Conservation (phyloP, 2,329 filamentous ascomycete species). For the Aspergillus niger region DNA sequence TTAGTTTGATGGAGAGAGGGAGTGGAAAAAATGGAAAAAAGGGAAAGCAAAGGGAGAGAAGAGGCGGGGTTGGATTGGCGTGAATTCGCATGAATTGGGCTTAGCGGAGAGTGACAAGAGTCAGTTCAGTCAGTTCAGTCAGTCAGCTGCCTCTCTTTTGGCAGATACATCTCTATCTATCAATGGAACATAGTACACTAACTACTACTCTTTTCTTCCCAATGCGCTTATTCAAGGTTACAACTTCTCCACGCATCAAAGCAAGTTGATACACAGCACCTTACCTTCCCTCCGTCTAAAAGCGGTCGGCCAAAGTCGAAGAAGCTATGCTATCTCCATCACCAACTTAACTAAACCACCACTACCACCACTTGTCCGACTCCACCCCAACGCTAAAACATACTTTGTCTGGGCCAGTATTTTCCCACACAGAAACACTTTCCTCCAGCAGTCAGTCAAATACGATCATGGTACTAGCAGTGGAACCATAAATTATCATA, state of each 20-base stretch:
- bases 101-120: background rate
- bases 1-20: background rate
- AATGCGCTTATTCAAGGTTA: no score
- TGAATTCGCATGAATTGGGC: background rate
- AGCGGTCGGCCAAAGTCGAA: background rate
- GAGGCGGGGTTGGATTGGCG: slow-evolving; percentile 9
- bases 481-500: background rate
- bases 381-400: slow-evolving; percentile 1
- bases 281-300: background rate
- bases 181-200: no score
- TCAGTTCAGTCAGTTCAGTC: no score
- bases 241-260: no score
- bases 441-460: background rate
- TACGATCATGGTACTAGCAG: no score
- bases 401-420: slow-evolving; percentile 1
- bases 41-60: slow-evolving; percentile 8
- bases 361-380: background rate
- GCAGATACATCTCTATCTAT: no score
- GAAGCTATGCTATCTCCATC: background rate
- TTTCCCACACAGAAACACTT: background rate
- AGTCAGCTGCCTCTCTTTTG: no score
- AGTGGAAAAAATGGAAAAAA: background rate
- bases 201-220: no score
- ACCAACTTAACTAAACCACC: no score
- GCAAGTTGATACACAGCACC: no score